A percentile compares a stretch with the other conserved stretches of the same genome.
Conservation (phyloP, 2,329 filamentous ascomycete species). For the Trichophyton benhamiae region DNA sequence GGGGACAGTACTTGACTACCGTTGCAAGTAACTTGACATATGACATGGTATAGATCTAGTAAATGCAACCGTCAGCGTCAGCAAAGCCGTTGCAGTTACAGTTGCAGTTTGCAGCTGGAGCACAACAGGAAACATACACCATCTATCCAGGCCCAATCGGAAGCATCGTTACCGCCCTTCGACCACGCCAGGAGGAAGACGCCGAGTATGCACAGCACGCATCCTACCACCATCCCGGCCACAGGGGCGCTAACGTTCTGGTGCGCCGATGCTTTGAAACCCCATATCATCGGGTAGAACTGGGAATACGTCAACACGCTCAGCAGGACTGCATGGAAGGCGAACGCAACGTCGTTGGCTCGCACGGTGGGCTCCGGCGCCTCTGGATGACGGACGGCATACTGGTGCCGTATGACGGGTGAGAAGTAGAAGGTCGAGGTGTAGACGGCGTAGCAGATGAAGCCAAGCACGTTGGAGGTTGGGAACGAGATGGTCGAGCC, state of each 20-base stretch:
- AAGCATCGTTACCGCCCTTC: conserved; percentile 35
- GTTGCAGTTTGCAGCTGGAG: neutral
- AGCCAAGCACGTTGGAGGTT: conserved; percentile 52
- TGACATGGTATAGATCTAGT: conserved; percentile 54
- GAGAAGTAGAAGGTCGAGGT: conserved; percentile 69
- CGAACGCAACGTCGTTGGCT: conserved; percentile 83
- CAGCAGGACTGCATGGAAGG: conserved; percentile 63
- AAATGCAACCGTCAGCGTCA: conserved; percentile 9
- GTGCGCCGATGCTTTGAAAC: conserved; percentile 50
- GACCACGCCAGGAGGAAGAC: conserved; percentile 32
- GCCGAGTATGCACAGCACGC: conserved; percentile 37
- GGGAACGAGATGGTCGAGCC: conserved; percentile 86
- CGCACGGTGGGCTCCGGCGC: conserved; percentile 71
- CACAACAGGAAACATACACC: conserved; percentile 37
- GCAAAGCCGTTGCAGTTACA: conserved; percentile 2
- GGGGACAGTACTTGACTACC: conserved; percentile 83
- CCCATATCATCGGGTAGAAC: conserved; percentile 61
- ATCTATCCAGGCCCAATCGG: conserved; percentile 52
- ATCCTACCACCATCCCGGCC: conserved; percentile 57
- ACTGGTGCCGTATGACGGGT: conserved; percentile 62
- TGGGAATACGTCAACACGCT: conserved; percentile 65
- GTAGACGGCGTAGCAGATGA: conserved; percentile 58
- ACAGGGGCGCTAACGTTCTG: conserved; percentile 50
- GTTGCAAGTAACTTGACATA: conserved; percentile 86
- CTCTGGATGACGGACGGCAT: conserved; percentile 63